Percentiles rank a stretch among this genome's conserved stretches.
These are phyloP conservation scores for Bipolaris sorokiniana DNA, from an alignment of 2,329 filamentous ascomycete species.

Conservation along the genomic window DNA sequence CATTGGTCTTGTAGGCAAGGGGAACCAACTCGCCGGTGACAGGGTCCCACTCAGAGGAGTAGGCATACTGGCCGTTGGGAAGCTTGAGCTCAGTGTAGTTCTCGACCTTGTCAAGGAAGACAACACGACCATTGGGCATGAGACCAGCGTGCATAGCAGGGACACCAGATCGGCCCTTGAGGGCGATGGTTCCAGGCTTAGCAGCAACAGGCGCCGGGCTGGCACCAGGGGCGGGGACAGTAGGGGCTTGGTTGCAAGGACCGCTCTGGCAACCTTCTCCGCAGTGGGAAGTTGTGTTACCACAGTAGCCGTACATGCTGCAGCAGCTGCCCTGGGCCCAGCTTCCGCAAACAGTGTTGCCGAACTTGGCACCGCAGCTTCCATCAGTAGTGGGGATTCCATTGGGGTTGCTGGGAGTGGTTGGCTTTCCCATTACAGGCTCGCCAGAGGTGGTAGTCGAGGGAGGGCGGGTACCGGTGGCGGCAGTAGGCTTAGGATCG, in stretches of 20 bases:
- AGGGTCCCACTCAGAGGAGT: conserved; percentile 66
- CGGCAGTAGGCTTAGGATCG: conserved; percentile 12
- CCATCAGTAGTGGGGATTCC: conserved; percentile 57
- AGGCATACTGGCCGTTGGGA: conserved; percentile 62
- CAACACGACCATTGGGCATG: conserved; percentile 63
- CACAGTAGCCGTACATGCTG: conserved; percentile 64
- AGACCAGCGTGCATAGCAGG: conserved; percentile 68
- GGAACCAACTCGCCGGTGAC: conserved; percentile 54
- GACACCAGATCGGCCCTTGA: conserved; percentile 64
- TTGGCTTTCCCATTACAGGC: conserved; percentile 47
- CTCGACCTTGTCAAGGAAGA: conserved; percentile 69
- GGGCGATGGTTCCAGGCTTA: conserved; percentile 55
- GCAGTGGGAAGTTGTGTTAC: conserved; percentile 58
- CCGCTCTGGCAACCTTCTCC: conserved; percentile 63
- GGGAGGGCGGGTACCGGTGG: conserved; percentile 36
- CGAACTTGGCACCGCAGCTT: conserved; percentile 59
- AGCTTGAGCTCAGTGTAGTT: conserved; percentile 65
- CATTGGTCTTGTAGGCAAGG: conserved; percentile 63
- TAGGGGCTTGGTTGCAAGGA: conserved; percentile 54
- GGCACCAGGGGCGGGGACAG: conserved; percentile 49
- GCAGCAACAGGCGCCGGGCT: conserved; percentile 55
- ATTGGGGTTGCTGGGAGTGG: conserved; percentile 26
- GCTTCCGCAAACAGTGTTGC: conserved; percentile 58
- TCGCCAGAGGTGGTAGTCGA: conserved; percentile 44
- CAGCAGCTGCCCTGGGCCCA: conserved; percentile 62